Evolutionary conservation across 2,329 filamentous ascomycete species (phyloP).

Genomic region (Bipolaris oryzae): DNA sequence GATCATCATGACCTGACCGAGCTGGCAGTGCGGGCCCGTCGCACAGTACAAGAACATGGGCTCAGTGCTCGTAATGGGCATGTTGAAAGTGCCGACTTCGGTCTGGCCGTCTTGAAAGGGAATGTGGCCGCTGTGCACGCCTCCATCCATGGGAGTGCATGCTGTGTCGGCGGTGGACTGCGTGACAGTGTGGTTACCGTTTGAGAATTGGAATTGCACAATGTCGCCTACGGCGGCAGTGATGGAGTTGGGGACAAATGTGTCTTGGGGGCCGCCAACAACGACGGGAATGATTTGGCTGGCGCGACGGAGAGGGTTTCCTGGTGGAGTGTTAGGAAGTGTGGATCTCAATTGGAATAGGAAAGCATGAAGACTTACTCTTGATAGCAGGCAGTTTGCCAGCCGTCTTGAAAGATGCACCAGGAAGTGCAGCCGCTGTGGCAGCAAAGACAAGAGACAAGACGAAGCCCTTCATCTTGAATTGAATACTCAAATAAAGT

Average conservation of each 20-base stretch:
- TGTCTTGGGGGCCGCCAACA: constrained; percentile 39
- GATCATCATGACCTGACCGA: constrained; percentile 38
- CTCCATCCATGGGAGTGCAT: constrained; percentile 36
- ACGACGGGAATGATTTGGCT: constrained; percentile 38
- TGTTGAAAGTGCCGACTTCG: constrained; percentile 41
- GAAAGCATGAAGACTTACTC: not conserved
- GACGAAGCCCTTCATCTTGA: constrained; percentile 24
- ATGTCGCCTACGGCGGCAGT: constrained; percentile 38
- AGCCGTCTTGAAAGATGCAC: constrained; percentile 9
- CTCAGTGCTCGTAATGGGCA: constrained; percentile 36
- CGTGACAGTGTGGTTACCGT: constrained; percentile 43
- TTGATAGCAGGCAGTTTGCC: constrained; percentile 11
- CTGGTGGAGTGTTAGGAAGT: constrained; percentile 1
- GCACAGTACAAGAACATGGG: constrained; percentile 43
- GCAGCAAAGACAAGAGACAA: constrained; percentile 19
- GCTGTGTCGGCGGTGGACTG: constrained; percentile 33
- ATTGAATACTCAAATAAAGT: not conserved
- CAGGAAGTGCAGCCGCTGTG: constrained; percentile 24
- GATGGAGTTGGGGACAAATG: constrained; percentile 37
- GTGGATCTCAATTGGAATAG: not conserved
- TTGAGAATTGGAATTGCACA: constrained; percentile 41
- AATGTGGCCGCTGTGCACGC: constrained; percentile 40
- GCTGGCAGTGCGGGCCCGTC: constrained; percentile 40
- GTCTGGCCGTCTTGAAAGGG: constrained; percentile 38
- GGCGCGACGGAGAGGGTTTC: constrained; percentile 29